Base-by-base conservation (phyloP, 108 stramenopile species). In the Aurantiochytrium sp. region DNA sequence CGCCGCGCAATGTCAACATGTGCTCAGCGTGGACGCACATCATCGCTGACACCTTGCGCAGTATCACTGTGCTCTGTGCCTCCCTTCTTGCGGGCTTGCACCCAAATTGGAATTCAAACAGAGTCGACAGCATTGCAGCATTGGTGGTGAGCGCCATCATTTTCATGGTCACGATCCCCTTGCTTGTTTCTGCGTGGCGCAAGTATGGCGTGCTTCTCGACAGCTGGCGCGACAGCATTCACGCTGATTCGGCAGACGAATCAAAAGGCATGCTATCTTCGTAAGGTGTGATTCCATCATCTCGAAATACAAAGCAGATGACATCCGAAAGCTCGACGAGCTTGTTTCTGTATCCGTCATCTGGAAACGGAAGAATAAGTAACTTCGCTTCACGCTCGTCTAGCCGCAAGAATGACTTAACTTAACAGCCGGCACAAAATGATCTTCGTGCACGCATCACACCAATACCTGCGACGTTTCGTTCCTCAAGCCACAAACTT, bases 1-100 rank as follows among this genome's bases (percentile, higher is more conserved):
- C 45, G 6, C 19, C 51, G 51, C 23, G 51, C 19, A 83, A 83
- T 23, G 76, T 53, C 19, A 83, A 83, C 51, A 83, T 83, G 45
- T 83, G 49, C 49, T 83, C 76, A 21, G 76, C 76, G 51, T 53
- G 45, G 76, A 83, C 76, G 10, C 76, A 83, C 76, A 23, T 83
- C 49, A 23, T 83, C 25, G 76, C 76, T 6, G 76, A 83, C 76
- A 83, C 76, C 49, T 35, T 83, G n/a, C 76, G 76, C 19, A 83
- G 76, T 4, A 6, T 83, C 51, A 53, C 76, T 25, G 76, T 83
- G n/a, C 76, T 83, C 25, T 21, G 14, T 0, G 51, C 49, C 49
- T 83, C 76, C n/a, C 45, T 83, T 12, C 25, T 83, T 10, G 45
- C 51, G 6, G 16, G n/a, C n/a, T 6, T 28, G 23, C 76, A 83